Evolutionary conservation across 1,139 yeast genomes (phyloP), one percentile per base, ranked within the genome.

Genomic region (Geotrichum bryndzae): DNA sequence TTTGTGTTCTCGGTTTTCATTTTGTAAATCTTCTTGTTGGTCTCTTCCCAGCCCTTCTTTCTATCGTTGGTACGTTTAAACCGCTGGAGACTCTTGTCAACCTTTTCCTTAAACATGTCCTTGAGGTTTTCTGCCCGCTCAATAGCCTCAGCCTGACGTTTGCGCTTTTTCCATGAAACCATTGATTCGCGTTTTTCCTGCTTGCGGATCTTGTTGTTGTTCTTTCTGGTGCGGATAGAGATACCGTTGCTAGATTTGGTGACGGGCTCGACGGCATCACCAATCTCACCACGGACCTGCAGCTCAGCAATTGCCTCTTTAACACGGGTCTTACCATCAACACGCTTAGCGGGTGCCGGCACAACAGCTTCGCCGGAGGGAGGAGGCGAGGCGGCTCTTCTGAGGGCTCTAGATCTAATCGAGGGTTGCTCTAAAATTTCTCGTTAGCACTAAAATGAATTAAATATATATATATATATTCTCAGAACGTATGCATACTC

Each of bases 281-380:
- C 65, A 56, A 70, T 58, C 54, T 64, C 65, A 11, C 69, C 69
- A 15, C 73, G 66, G 2, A 72, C 58, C 3, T 73, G 63, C 54
- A 68, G 61, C 61, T 68, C 70, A n/a, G 76, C 76, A 25, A 72
- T 63, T 53, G 72, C 68, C 56, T 69, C 67, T 57, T 70, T 64
- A 1, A 73, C 74, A 23, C 67, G 54, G 10, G 73, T 62, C 62
- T 69, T 71, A 15, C 75, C 74, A 59, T 68, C 69, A 11, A 57
- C 54, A 1, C 41, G 51, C 45, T 54, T 58, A 8, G 50, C 18
- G 33, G 62, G 6, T 1, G 46, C 15, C 6, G 56, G 55, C 11
- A 54, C 61, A 1, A 46, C 58, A 25, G 54, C 57, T 2, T 64
- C 68, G 1, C 65, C 59, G n/a, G 62, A 63, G 7, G 58, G 58